Conservation (phyloP, 2,329 filamentous ascomycete species). For the Neospermospora avenae region DNA sequence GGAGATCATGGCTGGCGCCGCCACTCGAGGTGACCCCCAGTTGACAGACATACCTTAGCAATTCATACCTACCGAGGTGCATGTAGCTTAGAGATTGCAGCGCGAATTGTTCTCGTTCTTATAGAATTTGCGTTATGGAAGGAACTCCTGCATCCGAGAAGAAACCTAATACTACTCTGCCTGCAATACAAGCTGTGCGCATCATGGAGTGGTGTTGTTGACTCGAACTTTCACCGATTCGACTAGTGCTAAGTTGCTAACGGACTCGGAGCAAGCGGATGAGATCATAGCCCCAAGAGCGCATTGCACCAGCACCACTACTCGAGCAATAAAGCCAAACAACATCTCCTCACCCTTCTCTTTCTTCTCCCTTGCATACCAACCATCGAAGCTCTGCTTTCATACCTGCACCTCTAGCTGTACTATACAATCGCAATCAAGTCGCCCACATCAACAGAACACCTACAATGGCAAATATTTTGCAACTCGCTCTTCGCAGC, state of each 20-base stretch:
- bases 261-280: constrained; percentile 5
- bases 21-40: no score
- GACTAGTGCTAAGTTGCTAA: neutral
- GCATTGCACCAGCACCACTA: neutral
- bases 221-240: constrained; percentile 3
- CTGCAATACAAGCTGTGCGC: constrained; percentile 1
- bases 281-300: constrained; percentile 3
- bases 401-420: neutral
- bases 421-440: neutral
- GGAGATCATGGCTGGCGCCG: neutral
- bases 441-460: neutral
- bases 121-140: no score
- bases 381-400: neutral
- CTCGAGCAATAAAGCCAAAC: constrained; percentile 3
- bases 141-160: no score
- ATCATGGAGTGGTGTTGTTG: constrained; percentile 2
- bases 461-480: constrained; percentile 22
- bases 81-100: no score
- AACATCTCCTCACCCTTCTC: neutral
- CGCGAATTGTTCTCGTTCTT: no score
- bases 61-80: no score
- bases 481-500: constrained; percentile 26
- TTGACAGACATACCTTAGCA: no score
- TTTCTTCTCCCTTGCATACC: neutral
- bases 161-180: neutral